phyloP scores from a whole-genome alignment of 257 asterid species.

The Ligustrum vulgare region DNA sequence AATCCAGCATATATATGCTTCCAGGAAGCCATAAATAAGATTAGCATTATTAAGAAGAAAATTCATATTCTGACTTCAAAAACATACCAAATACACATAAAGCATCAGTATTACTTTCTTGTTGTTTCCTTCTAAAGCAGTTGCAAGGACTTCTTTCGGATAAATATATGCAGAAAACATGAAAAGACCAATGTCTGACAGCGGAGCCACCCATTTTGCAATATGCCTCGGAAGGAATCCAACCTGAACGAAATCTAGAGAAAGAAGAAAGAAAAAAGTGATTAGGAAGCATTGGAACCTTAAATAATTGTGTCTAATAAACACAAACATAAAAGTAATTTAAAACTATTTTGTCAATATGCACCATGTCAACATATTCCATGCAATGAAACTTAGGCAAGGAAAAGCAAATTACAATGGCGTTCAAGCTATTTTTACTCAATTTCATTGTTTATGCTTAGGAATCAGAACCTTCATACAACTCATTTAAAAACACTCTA shows the following conservation, averaged over 20 bases:
- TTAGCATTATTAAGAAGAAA: conserved; percentile 6
- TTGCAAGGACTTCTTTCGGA: conserved; percentile 73
- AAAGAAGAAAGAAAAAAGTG: conserved; percentile 27
- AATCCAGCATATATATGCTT: conserved; percentile 21
- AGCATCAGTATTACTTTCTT: conserved; percentile 63
- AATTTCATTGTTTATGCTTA: not conserved
- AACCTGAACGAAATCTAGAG: conserved; percentile 66
- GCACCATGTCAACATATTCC: not conserved
- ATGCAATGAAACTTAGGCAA: not conserved
- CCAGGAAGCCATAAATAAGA: conserved; percentile 12
- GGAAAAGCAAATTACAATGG: not conserved
- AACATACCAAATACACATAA: conserved; percentile 64
- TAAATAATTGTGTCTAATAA: not conserved
- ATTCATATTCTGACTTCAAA: conserved; percentile 12
- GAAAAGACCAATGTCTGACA: conserved; percentile 68
- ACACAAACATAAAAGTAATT: not conserved
- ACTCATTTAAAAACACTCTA: not conserved
- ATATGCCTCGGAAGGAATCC: conserved; percentile 79
- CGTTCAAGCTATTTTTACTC: not conserved
- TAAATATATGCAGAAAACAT: conserved; percentile 76
- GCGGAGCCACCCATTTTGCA: conserved; percentile 87
- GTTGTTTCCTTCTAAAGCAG: conserved; percentile 80
- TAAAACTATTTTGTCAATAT: not conserved
- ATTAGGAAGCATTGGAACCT: not conserved
- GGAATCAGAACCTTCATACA: not conserved